Evolutionary conservation across 1,284 basidiomycete species (phyloP).

Genomic region (Xerocomus amazonicus): DNA sequence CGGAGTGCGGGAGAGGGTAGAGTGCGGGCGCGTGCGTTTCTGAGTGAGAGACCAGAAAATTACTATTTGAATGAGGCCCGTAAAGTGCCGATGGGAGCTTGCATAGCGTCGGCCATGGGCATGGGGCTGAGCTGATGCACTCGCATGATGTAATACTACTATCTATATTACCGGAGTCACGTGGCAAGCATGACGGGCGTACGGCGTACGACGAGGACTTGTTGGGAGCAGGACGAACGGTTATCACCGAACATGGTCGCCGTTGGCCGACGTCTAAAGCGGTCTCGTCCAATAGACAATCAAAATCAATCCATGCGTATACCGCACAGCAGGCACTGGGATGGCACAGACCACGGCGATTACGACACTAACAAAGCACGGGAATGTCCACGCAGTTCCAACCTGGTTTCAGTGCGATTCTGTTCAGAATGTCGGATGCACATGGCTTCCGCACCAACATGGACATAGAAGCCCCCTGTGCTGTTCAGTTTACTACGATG

Average conservation of each 20-base stretch:
- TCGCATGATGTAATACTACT: slow-evolving; percentile 17
- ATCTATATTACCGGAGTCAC: slow-evolving; percentile 15
- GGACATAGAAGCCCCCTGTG: slow-evolving; percentile 46
- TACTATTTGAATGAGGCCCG: slow-evolving; percentile 13
- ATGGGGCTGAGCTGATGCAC: neutral
- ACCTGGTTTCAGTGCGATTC: neutral
- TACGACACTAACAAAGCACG: slow-evolving; percentile 33
- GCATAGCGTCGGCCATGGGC: neutral
- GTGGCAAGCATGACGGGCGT: no score
- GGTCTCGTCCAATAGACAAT: slow-evolving; percentile 28
- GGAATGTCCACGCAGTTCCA: slow-evolving; percentile 53
- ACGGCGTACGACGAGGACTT: no score
- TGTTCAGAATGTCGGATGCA: no score
- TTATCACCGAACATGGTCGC: slow-evolving; percentile 38
- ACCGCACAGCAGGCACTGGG: slow-evolving; percentile 55
- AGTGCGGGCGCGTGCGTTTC: slow-evolving; percentile 1
- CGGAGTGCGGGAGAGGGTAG: neutral
- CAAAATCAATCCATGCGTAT: slow-evolving; percentile 49
- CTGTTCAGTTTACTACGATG: slow-evolving; percentile 23
- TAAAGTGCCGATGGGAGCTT: neutral
- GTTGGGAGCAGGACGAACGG: no score
- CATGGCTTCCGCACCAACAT: no score
- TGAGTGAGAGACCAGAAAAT: neutral
- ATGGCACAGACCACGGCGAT: slow-evolving; percentile 55
- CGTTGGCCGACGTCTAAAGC: neutral